A percentile compares a stretch with the other conserved stretches of the same genome.
phyloP scores from a whole-genome alignment of 345 rosid genomes.

The Linum usitatissimum region DNA sequence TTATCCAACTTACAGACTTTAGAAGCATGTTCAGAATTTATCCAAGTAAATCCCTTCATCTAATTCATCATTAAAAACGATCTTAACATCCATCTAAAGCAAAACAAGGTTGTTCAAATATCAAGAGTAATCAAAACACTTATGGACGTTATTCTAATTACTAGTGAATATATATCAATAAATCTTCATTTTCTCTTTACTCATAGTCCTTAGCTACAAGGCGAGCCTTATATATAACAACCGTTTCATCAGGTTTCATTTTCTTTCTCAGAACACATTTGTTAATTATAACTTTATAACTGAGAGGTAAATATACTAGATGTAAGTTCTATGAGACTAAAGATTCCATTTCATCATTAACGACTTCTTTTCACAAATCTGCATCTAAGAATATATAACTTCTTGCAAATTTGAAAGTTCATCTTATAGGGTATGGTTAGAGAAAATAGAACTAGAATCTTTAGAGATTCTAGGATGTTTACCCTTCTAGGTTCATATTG shows the following conservation, averaged over 20 bases:
- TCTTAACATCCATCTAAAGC: conserved; percentile 1
- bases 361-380: too few species aligned
- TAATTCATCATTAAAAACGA: not conserved
- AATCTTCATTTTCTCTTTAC: too few species aligned
- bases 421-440: too few species aligned
- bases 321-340: too few species aligned
- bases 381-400: too few species aligned
- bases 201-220: not conserved
- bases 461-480: too few species aligned
- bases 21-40: not conserved
- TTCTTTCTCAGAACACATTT: not conserved
- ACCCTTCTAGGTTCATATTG: too few species aligned
- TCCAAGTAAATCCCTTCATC: not conserved
- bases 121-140: not conserved
- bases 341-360: too few species aligned
- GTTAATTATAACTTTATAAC: too few species aligned
- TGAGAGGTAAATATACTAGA: too few species aligned
- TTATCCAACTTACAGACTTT: conserved; percentile 1
- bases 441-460: too few species aligned
- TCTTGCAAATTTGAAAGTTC: too few species aligned
- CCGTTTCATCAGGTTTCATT: conserved; percentile 2
- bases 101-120: not conserved
- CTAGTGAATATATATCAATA: not conserved
- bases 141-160: not conserved
- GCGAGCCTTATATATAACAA: not conserved